Percentiles rank a stretch among this genome's conserved stretches.
Evolutionary conservation across 192 early-diverging fungal genomes (phyloP).

Genomic region (Lunasporangiospora selenospora): DNA sequence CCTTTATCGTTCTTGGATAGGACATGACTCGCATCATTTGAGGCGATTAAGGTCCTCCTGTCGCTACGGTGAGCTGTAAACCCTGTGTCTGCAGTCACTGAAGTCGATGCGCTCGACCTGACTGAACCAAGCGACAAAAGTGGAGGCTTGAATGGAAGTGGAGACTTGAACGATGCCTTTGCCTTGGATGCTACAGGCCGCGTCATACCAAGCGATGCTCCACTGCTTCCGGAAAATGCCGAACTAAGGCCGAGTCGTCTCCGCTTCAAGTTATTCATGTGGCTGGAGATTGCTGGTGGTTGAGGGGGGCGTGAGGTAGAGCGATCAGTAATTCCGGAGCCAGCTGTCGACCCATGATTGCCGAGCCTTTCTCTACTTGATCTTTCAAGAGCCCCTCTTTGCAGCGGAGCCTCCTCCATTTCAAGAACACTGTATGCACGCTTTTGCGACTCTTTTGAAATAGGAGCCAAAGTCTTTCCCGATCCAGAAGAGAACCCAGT

Average conservation of each 20-base stretch:
- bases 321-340: too few species aligned
- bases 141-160: slow-evolving; percentile 25
- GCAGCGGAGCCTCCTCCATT: neutral
- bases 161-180: slow-evolving; percentile 16
- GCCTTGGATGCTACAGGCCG: neutral
- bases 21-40: too few species aligned
- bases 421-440: slow-evolving; percentile 4
- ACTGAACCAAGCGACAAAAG: too few species aligned
- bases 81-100: too few species aligned
- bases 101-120: too few species aligned
- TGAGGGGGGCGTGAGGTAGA: too few species aligned
- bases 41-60: too few species aligned
- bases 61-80: too few species aligned
- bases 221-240: neutral
- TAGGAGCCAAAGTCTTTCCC: slow-evolving; percentile 3
- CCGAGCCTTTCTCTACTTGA: too few species aligned
- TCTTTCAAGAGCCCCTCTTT: too few species aligned
- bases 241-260: slow-evolving; percentile 17
- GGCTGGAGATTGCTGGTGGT: slow-evolving; percentile 10
- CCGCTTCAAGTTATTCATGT: slow-evolving; percentile 37
- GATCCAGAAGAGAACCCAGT: neutral
- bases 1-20: too few species aligned
- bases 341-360: too few species aligned
- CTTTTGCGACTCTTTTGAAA: neutral
- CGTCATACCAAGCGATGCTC: neutral